A percentile compares a stretch with the other conserved stretches of the same genome.
Evolutionary conservation across 768 basidiomycete genomes (phyloP).

Genomic region (Leucosporidium creatinivorum): DNA sequence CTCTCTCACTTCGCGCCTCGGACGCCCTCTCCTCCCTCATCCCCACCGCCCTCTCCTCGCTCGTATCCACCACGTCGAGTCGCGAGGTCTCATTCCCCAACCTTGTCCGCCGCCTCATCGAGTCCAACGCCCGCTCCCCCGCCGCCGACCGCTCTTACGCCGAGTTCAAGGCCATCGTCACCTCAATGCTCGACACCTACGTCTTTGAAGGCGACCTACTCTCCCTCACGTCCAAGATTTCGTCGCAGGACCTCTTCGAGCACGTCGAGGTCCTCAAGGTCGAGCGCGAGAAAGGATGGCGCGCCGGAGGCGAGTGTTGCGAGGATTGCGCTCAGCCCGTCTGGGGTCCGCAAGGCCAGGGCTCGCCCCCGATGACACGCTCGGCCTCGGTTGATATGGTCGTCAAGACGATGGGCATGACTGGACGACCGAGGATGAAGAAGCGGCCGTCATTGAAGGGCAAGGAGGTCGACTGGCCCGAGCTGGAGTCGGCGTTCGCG

Average conservation of each 20-base stretch:
- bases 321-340: conserved; percentile 33
- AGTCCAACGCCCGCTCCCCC: conserved; percentile 54
- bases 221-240: conserved; percentile 68
- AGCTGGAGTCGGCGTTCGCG: not conserved
- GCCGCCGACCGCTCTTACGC: conserved; percentile 60
- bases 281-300: conserved; percentile 40
- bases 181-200: conserved; percentile 94
- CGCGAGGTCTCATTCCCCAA: conserved; percentile 79
- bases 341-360: conserved; percentile 22
- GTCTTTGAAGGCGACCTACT: conserved; percentile 85
- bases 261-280: conserved; percentile 53
- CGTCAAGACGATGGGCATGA: conserved; percentile 27
- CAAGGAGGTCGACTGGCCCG: conserved; percentile 34
- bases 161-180: conserved; percentile 83
- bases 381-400: conserved; percentile 23
- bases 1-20: conserved; percentile 44
- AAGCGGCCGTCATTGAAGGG: conserved; percentile 33
- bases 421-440: conserved; percentile 21
- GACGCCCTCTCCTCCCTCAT: conserved; percentile 62
- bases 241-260: conserved; percentile 74
- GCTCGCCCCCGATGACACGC: conserved; percentile 23
- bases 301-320: conserved; percentile 18
- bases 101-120: conserved; percentile 84
- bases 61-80: conserved; percentile 76
- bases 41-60: conserved; percentile 71